A percentile compares a stretch with the other conserved stretches of the same genome.
These are phyloP conservation scores for Eucalyptus albens DNA, from an alignment of 345 rosid genomes.

Conservation along the genomic window DNA sequence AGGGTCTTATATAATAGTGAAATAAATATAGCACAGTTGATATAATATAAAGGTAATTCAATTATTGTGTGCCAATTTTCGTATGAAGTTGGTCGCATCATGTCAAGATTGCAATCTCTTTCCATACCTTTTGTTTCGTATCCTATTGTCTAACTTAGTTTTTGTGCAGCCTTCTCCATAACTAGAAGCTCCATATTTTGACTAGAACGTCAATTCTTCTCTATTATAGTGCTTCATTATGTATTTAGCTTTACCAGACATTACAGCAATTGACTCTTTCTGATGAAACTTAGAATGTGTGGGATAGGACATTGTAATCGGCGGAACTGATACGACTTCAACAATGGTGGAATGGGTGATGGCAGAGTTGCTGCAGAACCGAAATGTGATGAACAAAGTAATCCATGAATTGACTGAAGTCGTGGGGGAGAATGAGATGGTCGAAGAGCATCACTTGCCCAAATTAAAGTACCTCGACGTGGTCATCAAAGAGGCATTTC, in stretches of 20 bases:
- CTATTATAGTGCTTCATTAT: background rate
- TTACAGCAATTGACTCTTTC: background rate
- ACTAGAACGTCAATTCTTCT: background rate
- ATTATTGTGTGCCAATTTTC: no score
- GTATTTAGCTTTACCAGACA: background rate
- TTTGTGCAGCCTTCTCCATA: background rate
- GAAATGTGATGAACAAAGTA: background rate
- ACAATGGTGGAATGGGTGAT: conserved; percentile 33
- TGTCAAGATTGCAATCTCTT: background rate
- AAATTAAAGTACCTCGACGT: background rate
- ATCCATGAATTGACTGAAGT: background rate
- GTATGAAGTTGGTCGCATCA: background rate
- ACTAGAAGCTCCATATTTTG: background rate
- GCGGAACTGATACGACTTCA: conserved; percentile 8
- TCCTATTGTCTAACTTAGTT: background rate
- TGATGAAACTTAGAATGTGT: background rate
- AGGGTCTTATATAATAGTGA: no score
- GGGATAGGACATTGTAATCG: background rate
- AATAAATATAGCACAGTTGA: no score
- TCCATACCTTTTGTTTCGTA: background rate
- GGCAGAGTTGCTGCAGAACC: conserved; percentile 26
- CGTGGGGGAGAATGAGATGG: background rate
- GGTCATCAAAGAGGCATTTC: background rate
- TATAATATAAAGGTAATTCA: no score
- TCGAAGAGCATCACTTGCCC: background rate